Base-by-base conservation (phyloP, 2,329 filamentous ascomycete species). In the Talaromyces sp. region DNA sequence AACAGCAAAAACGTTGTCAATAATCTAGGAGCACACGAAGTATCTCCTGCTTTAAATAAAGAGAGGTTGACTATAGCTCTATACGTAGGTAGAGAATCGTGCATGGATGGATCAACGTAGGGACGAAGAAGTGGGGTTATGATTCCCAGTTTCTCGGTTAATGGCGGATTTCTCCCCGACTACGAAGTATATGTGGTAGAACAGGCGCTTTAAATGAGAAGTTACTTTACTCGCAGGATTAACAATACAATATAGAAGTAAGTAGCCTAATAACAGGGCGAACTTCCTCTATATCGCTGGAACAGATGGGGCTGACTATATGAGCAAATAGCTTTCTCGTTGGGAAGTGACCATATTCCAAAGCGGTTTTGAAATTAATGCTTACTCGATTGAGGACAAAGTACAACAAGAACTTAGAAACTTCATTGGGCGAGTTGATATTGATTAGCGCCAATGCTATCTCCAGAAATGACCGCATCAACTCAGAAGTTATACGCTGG, bases 401-500 rank as follows among this genome's bases (percentile, higher is more conserved):
- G 10, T 22, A 47, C 43, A 13, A 47, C 19, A 22, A 47, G 19
- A 1, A 47, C 10, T 3, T 8, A 22, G 1, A 22, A 10, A 19
- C 45, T 6, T 8, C 7, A 27, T 49, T 17, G 1, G 27, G 45
- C 13, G 13, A 49, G 11, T 27, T 25, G 5, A 1, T 25, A 25
- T 15, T 49, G 2, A 15, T 15, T 49, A 9, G 45, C 7, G 15
- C 11, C 17, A 37, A 56, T 15, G 15, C 5, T 22, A 0, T 43
- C 15, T 15, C 1, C 11, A 19, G 43, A 41, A 8, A 59, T 59
- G 56, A 11, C 37, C 37, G 56, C 17, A 31, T 27, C 56, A 31
- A 39, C 56, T 11, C 59, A 59, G 10, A 66, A 62, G 3, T 47
- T 67, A 27, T 67, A 65, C 13, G 25, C 59, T 41, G 66, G 66